Base-by-base conservation (phyloP, 169 alveolate genomes). In the Plasmodium gonderi region DNA sequence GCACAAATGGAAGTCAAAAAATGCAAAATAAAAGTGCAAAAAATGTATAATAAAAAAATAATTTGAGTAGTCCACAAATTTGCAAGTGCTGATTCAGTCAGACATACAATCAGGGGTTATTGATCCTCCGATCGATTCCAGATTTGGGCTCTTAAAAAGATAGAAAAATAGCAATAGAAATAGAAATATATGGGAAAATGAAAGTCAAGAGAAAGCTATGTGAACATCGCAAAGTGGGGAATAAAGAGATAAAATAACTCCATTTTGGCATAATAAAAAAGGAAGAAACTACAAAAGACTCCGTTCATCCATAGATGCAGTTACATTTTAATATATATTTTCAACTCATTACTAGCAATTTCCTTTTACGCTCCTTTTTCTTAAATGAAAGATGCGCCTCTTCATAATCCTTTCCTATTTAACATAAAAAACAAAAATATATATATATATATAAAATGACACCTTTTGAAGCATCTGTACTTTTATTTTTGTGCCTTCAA, bases 91-190 rank as follows among this genome's bases (percentile, higher is more conserved):
- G 20, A 79, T n/a, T 79, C 14, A 79, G 67, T 20, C 5, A 47
- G 26, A 31, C 23, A n/a, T 82, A 82, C 92, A 36, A 75, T 82
- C 92, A 11, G 92, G 82, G 36, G 82, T 49, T 68, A 82, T 69
- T 11, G 92, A 69, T 72, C 92, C 92, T 14, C 82, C 82, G 11
- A 54, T 40, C 26, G 47, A 31, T 44, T 44, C 64, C 26, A 60
- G 26, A 23, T 69, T 14, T 26, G 42, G 44, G 6, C 11, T 45
- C 44, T 80, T 80, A 40, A n/a, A 9, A 40, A 47, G 77, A 49
- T 29, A n/a, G n/a, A n/a, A n/a, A n/a, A n/a, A n/a, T n/a, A n/a
- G n/a, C n/a, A n/a, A n/a, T n/a, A n/a, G n/a, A n/a, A n/a, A n/a
- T n/a, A n/a, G n/a, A n/a, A n/a, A n/a, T n/a, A n/a, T 14, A 64